phyloP scores from a whole-genome alignment of 495 filamentous ascomycete genomes.

The Xylaria curta region DNA sequence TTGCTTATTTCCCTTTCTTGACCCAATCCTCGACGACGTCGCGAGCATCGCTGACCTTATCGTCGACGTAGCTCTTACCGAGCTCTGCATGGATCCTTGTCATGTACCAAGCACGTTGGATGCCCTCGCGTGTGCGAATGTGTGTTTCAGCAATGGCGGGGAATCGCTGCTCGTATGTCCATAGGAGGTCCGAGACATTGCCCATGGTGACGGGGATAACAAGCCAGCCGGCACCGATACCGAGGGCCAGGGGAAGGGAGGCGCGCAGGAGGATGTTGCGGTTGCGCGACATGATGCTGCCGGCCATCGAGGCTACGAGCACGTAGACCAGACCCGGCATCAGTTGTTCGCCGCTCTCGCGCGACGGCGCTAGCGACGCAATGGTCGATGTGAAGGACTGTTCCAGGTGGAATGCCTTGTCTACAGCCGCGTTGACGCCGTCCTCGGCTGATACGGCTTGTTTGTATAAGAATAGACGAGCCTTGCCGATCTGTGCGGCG shows the following conservation, averaged over 20 bases:
- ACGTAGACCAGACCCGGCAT: slow-evolving; percentile 89
- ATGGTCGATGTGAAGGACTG: slow-evolving; percentile 84
- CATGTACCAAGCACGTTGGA: slow-evolving; percentile 71
- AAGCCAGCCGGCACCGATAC: slow-evolving; percentile 73
- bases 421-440: slow-evolving; percentile 76
- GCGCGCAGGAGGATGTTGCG: slow-evolving; percentile 79
- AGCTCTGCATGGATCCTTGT: slow-evolving; percentile 73
- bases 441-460: slow-evolving; percentile 76
- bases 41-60: slow-evolving; percentile 73
- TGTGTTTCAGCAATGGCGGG: slow-evolving; percentile 83
- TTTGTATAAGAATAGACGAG: slow-evolving; percentile 79
- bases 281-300: slow-evolving; percentile 85
- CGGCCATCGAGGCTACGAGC: slow-evolving; percentile 89
- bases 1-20: slow-evolving; percentile 75
- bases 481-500: slow-evolving; percentile 78
- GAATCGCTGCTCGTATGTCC: slow-evolving; percentile 87
- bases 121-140: slow-evolving; percentile 65
- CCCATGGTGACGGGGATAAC: slow-evolving; percentile 79
- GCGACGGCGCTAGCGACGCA: slow-evolving; percentile 82
- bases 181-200: slow-evolving; percentile 82
- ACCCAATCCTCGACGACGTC: slow-evolving; percentile 86
- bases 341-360: slow-evolving; percentile 79
- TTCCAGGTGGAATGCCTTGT: slow-evolving; percentile 78
- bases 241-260: slow-evolving; percentile 72
- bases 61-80: slow-evolving; percentile 74